These are phyloP conservation scores for Magnolia kwangsiensis DNA, from an alignment of 164 flowering plant genomes.

Conservation along the genomic window DNA sequence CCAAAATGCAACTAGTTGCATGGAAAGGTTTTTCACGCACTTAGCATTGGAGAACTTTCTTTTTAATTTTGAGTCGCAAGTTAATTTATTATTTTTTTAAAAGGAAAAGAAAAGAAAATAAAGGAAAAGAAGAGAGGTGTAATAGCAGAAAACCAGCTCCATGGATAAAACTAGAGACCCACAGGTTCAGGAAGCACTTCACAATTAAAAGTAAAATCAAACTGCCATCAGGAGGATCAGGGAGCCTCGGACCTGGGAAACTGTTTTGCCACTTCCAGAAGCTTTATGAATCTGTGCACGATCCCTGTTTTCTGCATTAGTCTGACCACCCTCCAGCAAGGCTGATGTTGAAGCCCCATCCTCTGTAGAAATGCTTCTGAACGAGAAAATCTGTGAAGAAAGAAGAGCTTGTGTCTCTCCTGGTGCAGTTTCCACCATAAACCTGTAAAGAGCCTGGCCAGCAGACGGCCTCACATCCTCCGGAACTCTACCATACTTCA, in stretches of 20 bases:
- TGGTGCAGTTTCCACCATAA: slow-evolving; percentile 68
- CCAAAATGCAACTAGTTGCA: not conserved
- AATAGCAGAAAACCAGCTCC: too few relatives aligned
- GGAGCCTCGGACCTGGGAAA: slow-evolving; percentile 2
- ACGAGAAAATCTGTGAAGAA: slow-evolving; percentile 89
- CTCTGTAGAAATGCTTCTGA: slow-evolving; percentile 48
- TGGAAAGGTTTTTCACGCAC: not conserved
- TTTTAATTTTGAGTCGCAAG: too few relatives aligned
- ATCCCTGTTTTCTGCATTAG: slow-evolving; percentile 21
- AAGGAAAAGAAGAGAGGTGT: too few relatives aligned
- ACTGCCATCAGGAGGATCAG: not conserved
- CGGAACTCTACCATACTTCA: slow-evolving; percentile 89
- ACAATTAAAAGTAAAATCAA: not conserved
- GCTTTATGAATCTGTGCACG: slow-evolving; percentile 27
- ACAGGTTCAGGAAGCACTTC: too few relatives aligned
- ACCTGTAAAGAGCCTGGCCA: slow-evolving; percentile 89
- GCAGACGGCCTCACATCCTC: slow-evolving; percentile 87
- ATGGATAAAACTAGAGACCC: too few relatives aligned
- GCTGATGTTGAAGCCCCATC: slow-evolving; percentile 38
- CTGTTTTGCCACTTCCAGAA: slow-evolving; percentile 31
- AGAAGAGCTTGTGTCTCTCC: slow-evolving; percentile 59
- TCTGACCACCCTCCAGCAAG: slow-evolving; percentile 20
- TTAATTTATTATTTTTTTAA: too few relatives aligned
- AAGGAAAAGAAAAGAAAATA: not conserved
- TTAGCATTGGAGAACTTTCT: not conserved